Evolutionary conservation across 139 green algal genomes (phyloP), one percentile per base, ranked within the genome.

Genomic region (Chlorella ohadii): DNA sequence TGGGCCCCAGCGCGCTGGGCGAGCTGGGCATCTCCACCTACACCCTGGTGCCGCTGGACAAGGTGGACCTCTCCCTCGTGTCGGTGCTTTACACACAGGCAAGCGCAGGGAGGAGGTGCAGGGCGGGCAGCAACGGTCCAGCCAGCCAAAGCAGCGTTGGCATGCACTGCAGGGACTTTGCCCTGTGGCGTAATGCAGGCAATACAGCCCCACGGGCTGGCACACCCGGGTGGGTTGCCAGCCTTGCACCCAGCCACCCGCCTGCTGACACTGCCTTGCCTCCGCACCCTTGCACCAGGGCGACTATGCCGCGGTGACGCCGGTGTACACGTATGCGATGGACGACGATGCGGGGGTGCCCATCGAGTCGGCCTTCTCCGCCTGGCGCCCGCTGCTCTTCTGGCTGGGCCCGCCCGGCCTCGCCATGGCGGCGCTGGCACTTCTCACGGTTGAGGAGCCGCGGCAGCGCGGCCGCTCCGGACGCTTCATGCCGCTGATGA

Each of bases 271-370:
- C 34, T 25, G 25, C 13, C 33, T 13, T 28, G 88, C 83, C 87
- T 64, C 20, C 1, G 17, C 55, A 66, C 47, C 34, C 55, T 47
- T 13, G 47, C 16, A 33, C 11, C 90, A 93, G 39, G 95, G 95
- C 27, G 93, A 98, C 64, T 94, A 93, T 87, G 95, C 94, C n/a
- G 95, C 94, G 20, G 91, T 96, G 1, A 91, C 88, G 3, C 94
- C 94, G 16, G 88, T 96, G 56, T 95, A 93, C 82, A 89, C 93
- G 71, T 98, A 97, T 86, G 51, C 78, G 6, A 28, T 80, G 56
- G 86, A 63, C n/a, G 70, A 23, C 12, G 68, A 80, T 31, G 73
- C 47, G 6, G 86, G 36, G 16, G 55, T 85, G 34, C 28, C 55
- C 47, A 66, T 84, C 27, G 81, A 85, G 38, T 70, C 31, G 15